Evolutionary conservation across 441 rosid genomes (phyloP).

Genomic region (Bocquillonia castaneifolia): DNA sequence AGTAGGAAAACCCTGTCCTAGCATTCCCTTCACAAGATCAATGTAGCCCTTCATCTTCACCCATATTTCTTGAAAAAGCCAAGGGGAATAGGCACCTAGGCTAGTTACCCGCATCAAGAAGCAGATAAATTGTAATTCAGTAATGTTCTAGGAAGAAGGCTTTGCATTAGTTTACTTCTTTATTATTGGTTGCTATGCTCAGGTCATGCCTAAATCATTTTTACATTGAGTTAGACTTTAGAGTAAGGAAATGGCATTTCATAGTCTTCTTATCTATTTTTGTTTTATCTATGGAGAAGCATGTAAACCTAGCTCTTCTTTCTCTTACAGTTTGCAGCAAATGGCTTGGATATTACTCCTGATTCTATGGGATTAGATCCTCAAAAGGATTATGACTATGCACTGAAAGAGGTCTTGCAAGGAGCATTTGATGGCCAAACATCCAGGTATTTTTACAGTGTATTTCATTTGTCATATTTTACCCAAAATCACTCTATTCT

Average conservation of each 20-base stretch:
- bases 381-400: slow-evolving; percentile 52
- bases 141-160: neutral
- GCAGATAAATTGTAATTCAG: neutral
- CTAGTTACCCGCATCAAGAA: neutral
- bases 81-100: neutral
- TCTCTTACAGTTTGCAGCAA: slow-evolving; percentile 83
- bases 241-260: slow-evolving; percentile 8
- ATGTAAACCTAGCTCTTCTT: slow-evolving; percentile 10
- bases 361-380: slow-evolving; percentile 59
- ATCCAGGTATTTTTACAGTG: slow-evolving; percentile 51
- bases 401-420: slow-evolving; percentile 53
- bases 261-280: neutral
- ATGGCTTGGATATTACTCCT: slow-evolving; percentile 49
- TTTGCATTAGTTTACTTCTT: neutral
- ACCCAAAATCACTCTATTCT: slow-evolving; percentile 6
- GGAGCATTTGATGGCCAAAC: slow-evolving; percentile 54
- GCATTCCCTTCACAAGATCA: neutral
- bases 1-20: neutral
- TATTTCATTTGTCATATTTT: slow-evolving; percentile 20
- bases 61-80: neutral
- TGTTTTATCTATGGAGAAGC: slow-evolving; percentile 9
- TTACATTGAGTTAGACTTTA: neutral
- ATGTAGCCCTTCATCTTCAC: neutral
- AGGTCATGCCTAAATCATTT: slow-evolving; percentile 19
- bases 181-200: slow-evolving; percentile 5